Conservation (phyloP, 108 stramenopile genomes). For the Parietichytrium sp. region DNA sequence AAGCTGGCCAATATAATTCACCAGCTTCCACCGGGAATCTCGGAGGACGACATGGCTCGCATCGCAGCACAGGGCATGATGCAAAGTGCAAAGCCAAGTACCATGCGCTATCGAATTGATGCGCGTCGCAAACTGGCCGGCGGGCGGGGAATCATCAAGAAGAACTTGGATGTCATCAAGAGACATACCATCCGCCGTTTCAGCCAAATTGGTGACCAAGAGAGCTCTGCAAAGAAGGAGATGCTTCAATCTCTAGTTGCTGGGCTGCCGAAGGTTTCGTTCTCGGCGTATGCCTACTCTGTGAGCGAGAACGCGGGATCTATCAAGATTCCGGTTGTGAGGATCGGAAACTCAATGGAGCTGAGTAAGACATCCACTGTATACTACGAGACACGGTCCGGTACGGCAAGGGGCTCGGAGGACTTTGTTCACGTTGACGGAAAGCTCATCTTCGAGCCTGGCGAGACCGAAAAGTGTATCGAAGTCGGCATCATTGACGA, state of each 20-base stretch:
- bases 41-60: not conserved
- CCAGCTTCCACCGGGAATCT: not conserved
- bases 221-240: no score
- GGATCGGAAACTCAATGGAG: not conserved
- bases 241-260: no score
- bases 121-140: conserved; percentile 8
- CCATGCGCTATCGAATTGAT: conserved; percentile 10
- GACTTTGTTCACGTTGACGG: conserved; percentile 43
- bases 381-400: conserved; percentile 29
- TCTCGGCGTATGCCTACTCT: conserved; percentile 1
- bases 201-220: no score
- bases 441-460: conserved; percentile 24
- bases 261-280: not conserved
- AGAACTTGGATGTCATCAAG: conserved; percentile 13
- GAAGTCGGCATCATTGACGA: conserved; percentile 44
- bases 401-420: conserved; percentile 2
- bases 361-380: not conserved
- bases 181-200: not conserved
- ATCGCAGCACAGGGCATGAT: not conserved
- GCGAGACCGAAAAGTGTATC: conserved; percentile 40
- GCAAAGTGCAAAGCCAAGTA: not conserved
- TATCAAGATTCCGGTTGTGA: conserved; percentile 12
- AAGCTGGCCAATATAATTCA: conserved; percentile 20
- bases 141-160: conserved; percentile 6
- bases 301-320: conserved; percentile 9